These are phyloP conservation scores for Trifolium dubium DNA, from an alignment of 306 rosid genomes.

Conservation along the genomic window DNA sequence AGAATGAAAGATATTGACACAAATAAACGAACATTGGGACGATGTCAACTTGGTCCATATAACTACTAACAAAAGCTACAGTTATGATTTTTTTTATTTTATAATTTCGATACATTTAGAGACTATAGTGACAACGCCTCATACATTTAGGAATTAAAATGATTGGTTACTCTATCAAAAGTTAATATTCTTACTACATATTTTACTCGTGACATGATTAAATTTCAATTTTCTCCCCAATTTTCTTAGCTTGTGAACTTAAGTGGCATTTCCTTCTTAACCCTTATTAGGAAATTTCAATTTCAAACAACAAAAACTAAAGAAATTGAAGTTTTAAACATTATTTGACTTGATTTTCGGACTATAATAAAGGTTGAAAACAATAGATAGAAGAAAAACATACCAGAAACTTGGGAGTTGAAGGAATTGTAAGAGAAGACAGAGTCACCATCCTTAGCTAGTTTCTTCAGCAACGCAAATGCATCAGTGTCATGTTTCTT, in stretches of 20 bases:
- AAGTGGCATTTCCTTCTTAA: slow-evolving; percentile 5
- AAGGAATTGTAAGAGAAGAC: slow-evolving; percentile 51
- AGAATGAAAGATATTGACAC: slow-evolving; percentile 17
- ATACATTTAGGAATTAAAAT: too few species aligned
- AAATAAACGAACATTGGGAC: slow-evolving; percentile 21
- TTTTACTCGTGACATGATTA: neutral
- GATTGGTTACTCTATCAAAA: too few species aligned
- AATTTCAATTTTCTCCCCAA: neutral
- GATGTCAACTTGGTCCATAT: neutral
- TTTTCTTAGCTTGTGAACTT: neutral
- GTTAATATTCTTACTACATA: too few species aligned
- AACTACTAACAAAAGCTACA: too few species aligned
- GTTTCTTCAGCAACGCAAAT: neutral
- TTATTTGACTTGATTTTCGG: neutral
- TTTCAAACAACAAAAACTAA: neutral
- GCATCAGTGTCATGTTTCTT: neutral
- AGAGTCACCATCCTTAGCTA: slow-evolving; percentile 42
- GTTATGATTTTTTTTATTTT: too few species aligned
- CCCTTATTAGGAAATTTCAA: slow-evolving; percentile 1
- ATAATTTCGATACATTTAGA: too few species aligned
- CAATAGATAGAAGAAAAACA: neutral
- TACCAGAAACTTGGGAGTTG: slow-evolving; percentile 46
- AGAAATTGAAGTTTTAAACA: too few species aligned
- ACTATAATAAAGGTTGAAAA: neutral
- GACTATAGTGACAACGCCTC: too few species aligned